Base-by-base conservation (phyloP, 2,329 filamentous ascomycete genomes). In the Lanzia echinophila region DNA sequence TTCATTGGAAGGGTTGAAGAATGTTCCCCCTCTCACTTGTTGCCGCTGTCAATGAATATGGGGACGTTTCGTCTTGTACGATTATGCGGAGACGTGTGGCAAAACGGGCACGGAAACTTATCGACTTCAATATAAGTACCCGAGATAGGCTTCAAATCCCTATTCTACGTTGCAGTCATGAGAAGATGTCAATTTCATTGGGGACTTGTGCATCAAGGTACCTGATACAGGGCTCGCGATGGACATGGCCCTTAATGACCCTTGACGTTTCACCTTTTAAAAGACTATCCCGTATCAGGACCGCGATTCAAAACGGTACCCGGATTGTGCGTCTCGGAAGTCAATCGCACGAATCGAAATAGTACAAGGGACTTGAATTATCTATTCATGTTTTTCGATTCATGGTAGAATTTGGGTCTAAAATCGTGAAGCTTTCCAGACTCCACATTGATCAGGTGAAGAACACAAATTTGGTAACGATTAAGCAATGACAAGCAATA, bases 1-100 rank as follows among this genome's bases (percentile, higher is more conserved):
- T 84, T 33, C 72, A 79, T 62, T 84, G 81, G 81, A 82, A 82
- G 56, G 61, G 60, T 36, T 68, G 62, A 67, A 53, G 32, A 17
- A 42, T n/a, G n/a, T 22, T 22, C 24, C 42, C 47, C n/a, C 33
- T 38, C 46, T 53, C 20, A 31, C 53, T 39, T 54, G 6, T 58
- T 44, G 32, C 50, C 46, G 38, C 52, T 42, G 43, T 54, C 36
- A 38, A 12, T 50, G 31, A n/a, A 20, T 20, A 13, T 20, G 43
- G 32, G 44, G 24, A 28, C n/a, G 38, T 53, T 53, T 44, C 28
- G 28, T 44, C 39, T 24, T 38, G 33, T 28, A 8, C 24, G 24
- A 28, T 31, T 39, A 51, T 7, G 32, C 20, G 52, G 32, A 45
- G 32, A 20, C 20, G 15, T 38, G 32, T 41, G 20, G 8, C 24